A percentile compares a stretch with the other conserved stretches of the same genome.
phyloP scores from a whole-genome alignment of 352 stramenopile species.

The Elongisporangium anandrum region DNA sequence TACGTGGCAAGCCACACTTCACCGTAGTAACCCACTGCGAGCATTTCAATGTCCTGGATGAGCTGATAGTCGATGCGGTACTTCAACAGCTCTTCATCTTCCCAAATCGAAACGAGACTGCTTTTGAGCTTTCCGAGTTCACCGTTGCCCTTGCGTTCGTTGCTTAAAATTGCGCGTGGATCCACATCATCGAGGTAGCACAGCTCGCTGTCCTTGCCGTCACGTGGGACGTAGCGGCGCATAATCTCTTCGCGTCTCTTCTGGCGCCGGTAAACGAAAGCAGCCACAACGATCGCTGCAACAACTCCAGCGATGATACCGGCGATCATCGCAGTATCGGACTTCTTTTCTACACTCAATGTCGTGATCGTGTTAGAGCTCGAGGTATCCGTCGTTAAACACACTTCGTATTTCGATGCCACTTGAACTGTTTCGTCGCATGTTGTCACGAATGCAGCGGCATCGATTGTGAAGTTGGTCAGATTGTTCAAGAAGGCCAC shows the following conservation, averaged over 20 bases:
- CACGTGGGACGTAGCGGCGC: background rate
- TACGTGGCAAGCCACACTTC: constrained; percentile 55
- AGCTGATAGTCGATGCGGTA: constrained; percentile 43
- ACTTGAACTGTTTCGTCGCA: constrained; percentile 10
- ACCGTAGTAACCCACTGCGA: constrained; percentile 33
- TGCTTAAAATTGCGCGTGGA: background rate
- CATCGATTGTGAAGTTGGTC: constrained; percentile 22
- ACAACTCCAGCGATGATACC: background rate
- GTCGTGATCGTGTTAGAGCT: constrained; percentile 6
- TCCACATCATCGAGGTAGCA: constrained; percentile 1
- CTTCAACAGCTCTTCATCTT: constrained; percentile 51
- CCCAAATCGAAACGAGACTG: constrained; percentile 34
- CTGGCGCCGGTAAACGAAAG: background rate
- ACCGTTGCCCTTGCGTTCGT: background rate
- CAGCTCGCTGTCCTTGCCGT: background rate
- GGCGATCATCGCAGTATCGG: background rate
- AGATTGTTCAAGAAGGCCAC: constrained; percentile 20
- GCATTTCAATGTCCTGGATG: constrained; percentile 24
- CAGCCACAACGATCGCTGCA: background rate
- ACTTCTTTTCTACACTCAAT: background rate
- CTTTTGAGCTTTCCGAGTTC: constrained; percentile 4
- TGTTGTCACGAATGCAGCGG: constrained; percentile 13
- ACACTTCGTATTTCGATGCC: constrained; percentile 19
- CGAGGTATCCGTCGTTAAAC: constrained; percentile 7
- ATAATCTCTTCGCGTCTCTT: background rate